Percentiles rank a stretch among this genome's conserved stretches.
These are phyloP conservation scores for Hortiboletus flavorubellus DNA, from an alignment of 768 basidiomycete species.

Conservation along the genomic window DNA sequence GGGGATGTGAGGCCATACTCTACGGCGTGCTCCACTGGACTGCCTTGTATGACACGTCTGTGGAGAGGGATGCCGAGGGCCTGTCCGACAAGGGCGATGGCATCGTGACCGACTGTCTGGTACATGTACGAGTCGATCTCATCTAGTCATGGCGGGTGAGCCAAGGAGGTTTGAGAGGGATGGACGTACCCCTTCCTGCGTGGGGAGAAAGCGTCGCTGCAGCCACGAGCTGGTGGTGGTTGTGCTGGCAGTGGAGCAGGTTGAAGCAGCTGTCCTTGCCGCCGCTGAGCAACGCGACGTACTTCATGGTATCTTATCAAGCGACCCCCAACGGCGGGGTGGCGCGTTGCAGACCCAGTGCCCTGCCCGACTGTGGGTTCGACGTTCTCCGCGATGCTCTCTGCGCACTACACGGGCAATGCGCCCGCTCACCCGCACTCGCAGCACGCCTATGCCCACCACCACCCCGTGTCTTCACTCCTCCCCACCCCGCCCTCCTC, in stretches of 20 bases:
- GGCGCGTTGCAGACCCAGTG: background rate
- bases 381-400: conserved; percentile 62
- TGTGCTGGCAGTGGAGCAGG: conserved; percentile 79
- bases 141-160: conserved; percentile 49
- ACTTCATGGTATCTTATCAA: conserved; percentile 63
- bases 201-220: conserved; percentile 86
- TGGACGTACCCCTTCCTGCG: conserved; percentile 69
- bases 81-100: conserved; percentile 79
- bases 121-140: conserved; percentile 98
- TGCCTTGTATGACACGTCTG: conserved; percentile 75
- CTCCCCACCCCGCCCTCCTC: conserved; percentile 35
- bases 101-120: conserved; percentile 98
- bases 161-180: background rate
- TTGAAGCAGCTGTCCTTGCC: conserved; percentile 99
- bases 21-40: conserved; percentile 71
- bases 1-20: conserved; percentile 78
- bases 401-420: conserved; percentile 34
- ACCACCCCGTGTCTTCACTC: conserved; percentile 31
- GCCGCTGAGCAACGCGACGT: conserved; percentile 91
- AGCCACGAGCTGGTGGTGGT: conserved; percentile 85
- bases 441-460: conserved; percentile 26
- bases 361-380: background rate
- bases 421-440: conserved; percentile 20
- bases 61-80: conserved; percentile 87
- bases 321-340: conserved; percentile 21